A percentile compares a stretch with the other conserved stretches of the same genome.
Conservation (phyloP, 2,329 filamentous ascomycete genomes). For the Drechslerella stenobrocha region DNA sequence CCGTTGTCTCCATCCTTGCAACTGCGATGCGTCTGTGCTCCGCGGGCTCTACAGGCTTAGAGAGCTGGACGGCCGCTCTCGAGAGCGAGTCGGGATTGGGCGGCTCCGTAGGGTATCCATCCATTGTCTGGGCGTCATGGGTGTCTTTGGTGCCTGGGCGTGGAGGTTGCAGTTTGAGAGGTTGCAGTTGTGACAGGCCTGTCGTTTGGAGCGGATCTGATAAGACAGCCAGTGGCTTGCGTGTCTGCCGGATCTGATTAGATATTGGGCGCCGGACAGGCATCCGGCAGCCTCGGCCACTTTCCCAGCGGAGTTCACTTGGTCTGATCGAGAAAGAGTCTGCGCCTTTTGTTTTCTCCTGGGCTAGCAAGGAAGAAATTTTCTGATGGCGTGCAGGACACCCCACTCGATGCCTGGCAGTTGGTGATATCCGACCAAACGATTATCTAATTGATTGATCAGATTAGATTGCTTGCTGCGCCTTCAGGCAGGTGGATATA, state of each 20-base stretch:
- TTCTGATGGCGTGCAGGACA: conserved; percentile 35
- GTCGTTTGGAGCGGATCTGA: conserved; percentile 44
- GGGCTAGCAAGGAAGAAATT: conserved; percentile 45
- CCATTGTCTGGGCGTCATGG: no score
- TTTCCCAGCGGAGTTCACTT: conserved; percentile 46
- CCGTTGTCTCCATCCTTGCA: no score
- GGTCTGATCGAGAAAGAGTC: conserved; percentile 30
- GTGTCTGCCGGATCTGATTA: conserved; percentile 49
- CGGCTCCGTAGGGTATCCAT: no score
- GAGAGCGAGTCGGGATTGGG: no score
- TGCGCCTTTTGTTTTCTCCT: conserved; percentile 10
- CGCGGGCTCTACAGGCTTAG: no score
- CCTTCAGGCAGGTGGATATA: conserved; percentile 26
- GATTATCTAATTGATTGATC: conserved; percentile 49
- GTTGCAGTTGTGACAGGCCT: conserved; percentile 14
- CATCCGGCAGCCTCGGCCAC: conserved; percentile 28
- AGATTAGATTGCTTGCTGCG: conserved; percentile 36
- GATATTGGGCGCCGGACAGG: no score
- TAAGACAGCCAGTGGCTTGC: conserved; percentile 48
- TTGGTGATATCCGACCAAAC: conserved; percentile 22
- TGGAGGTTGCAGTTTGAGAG: conserved; percentile 13
- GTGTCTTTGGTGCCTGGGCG: no score
- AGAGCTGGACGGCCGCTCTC: no score
- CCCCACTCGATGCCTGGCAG: conserved; percentile 26
- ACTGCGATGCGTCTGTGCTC: no score